Evolutionary conservation across 495 filamentous ascomycete genomes (phyloP).

Genomic region (Penicillium malachiteum): DNA sequence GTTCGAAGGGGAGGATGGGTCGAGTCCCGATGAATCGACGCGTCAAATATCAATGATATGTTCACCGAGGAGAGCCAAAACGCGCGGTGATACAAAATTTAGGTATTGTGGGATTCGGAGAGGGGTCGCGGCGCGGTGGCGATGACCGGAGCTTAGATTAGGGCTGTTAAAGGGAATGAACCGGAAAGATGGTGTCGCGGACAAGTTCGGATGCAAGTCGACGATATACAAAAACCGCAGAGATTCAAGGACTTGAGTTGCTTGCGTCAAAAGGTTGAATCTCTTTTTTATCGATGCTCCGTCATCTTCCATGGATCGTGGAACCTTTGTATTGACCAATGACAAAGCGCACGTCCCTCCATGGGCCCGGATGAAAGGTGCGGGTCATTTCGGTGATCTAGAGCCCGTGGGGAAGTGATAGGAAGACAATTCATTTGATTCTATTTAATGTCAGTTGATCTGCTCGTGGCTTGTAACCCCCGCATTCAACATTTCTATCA

Average conservation of each 20-base stretch:
- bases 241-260: background rate
- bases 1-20: constrained; percentile 8
- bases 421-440: too few species aligned
- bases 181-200: background rate
- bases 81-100: constrained; percentile 15
- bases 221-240: background rate
- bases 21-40: constrained; percentile 19
- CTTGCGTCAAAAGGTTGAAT: background rate
- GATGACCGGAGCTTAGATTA: constrained; percentile 3
- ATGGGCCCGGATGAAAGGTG: constrained; percentile 39
- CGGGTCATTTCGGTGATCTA: constrained; percentile 9
- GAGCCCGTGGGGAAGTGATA: constrained; percentile 8
- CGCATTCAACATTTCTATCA: too few species aligned
- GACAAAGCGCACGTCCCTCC: constrained; percentile 37
- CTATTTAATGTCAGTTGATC: constrained; percentile 8
- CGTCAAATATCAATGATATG: constrained; percentile 4
- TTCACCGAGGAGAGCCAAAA: background rate
- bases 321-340: constrained; percentile 30
- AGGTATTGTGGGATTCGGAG: constrained; percentile 20
- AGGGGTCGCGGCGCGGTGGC: constrained; percentile 18
- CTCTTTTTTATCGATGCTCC: background rate
- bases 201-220: background rate
- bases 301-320: constrained; percentile 16
- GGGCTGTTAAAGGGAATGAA: background rate
- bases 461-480: constrained; percentile 1